phyloP scores from a whole-genome alignment of 495 filamentous ascomycete genomes.

The Penicillium coffeae region DNA sequence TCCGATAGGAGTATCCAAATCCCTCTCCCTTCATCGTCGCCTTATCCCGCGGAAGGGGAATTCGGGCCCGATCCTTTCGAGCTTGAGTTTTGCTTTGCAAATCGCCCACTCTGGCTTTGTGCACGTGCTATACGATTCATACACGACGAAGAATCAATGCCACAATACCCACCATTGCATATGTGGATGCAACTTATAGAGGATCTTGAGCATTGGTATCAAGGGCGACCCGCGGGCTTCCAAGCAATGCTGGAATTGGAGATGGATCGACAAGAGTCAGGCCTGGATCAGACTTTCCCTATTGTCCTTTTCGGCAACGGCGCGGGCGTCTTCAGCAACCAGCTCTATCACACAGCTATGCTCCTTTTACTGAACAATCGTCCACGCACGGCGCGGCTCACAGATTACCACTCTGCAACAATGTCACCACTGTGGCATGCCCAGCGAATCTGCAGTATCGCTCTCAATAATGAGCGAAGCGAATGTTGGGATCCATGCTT shows the following conservation, averaged over 20 bases:
- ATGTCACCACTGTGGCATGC: slow-evolving; percentile 38
- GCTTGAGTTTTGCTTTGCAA: slow-evolving; percentile 21
- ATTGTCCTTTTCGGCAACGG: slow-evolving; percentile 38
- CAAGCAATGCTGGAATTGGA: slow-evolving; percentile 31
- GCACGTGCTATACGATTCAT: slow-evolving; percentile 20
- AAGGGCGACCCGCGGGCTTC: slow-evolving; percentile 31
- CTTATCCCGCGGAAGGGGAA: slow-evolving; percentile 13
- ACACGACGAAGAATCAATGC: slow-evolving; percentile 20
- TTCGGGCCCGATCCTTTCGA: slow-evolving; percentile 16
- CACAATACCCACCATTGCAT: slow-evolving; percentile 8
- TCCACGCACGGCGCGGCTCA: slow-evolving; percentile 27
- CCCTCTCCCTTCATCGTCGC: slow-evolving; percentile 18
- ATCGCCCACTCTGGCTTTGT: slow-evolving; percentile 28
- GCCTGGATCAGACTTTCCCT: slow-evolving; percentile 26
- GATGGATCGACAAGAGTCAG: slow-evolving; percentile 11
- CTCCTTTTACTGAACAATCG: slow-evolving; percentile 34
- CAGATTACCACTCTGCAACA: slow-evolving; percentile 14
- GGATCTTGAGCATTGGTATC: slow-evolving; percentile 31
- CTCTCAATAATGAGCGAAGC: slow-evolving; percentile 33
- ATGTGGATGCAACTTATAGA: slow-evolving; percentile 27
- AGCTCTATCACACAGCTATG: slow-evolving; percentile 43
- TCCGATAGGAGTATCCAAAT: slow-evolving; percentile 21
- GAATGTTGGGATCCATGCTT: slow-evolving; percentile 37
- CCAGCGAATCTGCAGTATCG: slow-evolving; percentile 34
- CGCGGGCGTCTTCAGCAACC: slow-evolving; percentile 36